Base-by-base conservation (phyloP, 176 grass and related monocot genomes). In the Pontederia crassipes region DNA sequence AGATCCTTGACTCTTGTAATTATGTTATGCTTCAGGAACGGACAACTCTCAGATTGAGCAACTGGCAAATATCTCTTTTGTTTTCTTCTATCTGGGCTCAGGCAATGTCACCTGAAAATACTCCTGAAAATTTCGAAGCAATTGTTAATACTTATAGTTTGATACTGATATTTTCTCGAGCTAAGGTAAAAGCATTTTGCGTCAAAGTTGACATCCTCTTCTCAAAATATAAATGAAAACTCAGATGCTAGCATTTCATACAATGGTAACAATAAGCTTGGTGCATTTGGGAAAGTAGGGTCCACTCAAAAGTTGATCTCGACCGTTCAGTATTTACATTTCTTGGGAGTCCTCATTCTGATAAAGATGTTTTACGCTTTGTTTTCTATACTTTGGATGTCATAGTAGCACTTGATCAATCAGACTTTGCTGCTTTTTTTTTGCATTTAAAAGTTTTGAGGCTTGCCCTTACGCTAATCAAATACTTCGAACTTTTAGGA, bases 91-190 rank as follows among this genome's bases (percentile, higher is more conserved):
- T 97, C 49, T 91, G 92, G 92, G 65, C 76, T 68, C 92, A 97
- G 52, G 83, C 92, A 70, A 59, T 82, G 32, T 90, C 76, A 71
- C 75, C 69, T 73, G 78, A 91, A 45, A 97, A 91, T 77, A 49
- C 63, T 80, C 92, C 92, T 13, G 75, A 55, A 72, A 97, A 85
- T 60, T 97, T 78, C 60, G 87, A 91, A 70, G 92, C 92, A 49
- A 91, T 97, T 64, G 85, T 83, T 78, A 87, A 97, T 64, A 97
- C 92, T 28, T 97, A 83, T 76, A 83, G 87, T 67, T 87, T 97
- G 81, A 76, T 85, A 78, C 83, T 97, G 66, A 57, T 97, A 11
- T 97, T 97, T 83, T 97, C 87, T 85, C 73, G 66, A 75, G 69
- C 48, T 59, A 91, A 85, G 92, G 92, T 97, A 62, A 83, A 46